phyloP scores from a whole-genome alignment of 225 moss, liverwort and hornwort genomes.

The Lunularia cruciata region DNA sequence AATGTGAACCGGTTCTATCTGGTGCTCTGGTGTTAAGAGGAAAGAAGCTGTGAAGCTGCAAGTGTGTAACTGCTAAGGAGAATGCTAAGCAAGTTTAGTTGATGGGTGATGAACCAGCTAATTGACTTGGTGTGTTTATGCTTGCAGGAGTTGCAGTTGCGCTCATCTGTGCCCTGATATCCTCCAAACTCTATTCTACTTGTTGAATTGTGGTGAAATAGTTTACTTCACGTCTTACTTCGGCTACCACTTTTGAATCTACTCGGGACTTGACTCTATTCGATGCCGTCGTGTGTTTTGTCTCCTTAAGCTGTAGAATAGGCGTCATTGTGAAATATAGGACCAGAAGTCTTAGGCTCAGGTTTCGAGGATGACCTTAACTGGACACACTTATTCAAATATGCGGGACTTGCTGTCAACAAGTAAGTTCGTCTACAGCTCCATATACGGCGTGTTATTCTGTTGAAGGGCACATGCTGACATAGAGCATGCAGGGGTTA shows the following conservation, averaged over 20 bases:
- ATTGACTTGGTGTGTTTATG: not conserved
- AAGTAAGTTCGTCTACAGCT: slow-evolving; percentile 55
- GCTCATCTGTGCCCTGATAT: slow-evolving; percentile 93
- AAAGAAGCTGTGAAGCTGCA: no score
- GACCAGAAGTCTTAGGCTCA: not conserved
- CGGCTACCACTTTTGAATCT: no score
- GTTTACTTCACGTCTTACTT: not conserved
- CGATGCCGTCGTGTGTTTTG: not conserved
- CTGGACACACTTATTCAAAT: slow-evolving; percentile 85
- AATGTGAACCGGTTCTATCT: no score
- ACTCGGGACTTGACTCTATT: no score
- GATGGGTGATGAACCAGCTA: slow-evolving; percentile 4
- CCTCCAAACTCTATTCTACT: slow-evolving; percentile 30
- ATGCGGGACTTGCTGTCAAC: slow-evolving; percentile 91
- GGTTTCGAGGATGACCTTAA: slow-evolving; percentile 48
- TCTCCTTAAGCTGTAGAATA: not conserved
- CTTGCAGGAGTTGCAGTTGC: slow-evolving; percentile 88
- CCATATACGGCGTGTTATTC: no score
- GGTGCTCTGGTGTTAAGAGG: no score
- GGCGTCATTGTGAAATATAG: not conserved
- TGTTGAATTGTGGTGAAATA: not conserved
- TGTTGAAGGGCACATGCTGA: no score
- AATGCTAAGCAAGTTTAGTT: no score
- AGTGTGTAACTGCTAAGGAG: no score
- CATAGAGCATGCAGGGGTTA: no score